Evolutionary conservation across 23 red algal genomes (phyloP), one percentile per base, ranked within the genome.

Genomic region (Pyropia yezoensis): DNA sequence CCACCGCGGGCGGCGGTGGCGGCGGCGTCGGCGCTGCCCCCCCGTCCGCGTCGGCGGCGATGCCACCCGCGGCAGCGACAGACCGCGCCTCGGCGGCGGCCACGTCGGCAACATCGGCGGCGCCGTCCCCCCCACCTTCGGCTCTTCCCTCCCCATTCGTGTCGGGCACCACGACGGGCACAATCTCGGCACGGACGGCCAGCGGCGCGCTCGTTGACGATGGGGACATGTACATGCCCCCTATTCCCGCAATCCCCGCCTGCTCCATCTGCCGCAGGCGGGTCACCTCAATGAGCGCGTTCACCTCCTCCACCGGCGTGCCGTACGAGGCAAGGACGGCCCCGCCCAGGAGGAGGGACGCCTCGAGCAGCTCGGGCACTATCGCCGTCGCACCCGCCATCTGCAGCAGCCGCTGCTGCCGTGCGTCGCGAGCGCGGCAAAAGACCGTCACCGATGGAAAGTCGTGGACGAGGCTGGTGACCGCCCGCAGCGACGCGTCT

Each of bases 341-440:
- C 0, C 94, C 86, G 22, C 94, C 94, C 13, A 98, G 71, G 28
- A 91, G 69, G 4, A 98, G 77, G 7, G 79, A 87, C 25, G 94
- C 78, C 56, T 98, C 94, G 16, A 98, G 75, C 12, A 98, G 73
- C 57, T 98, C 94, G n/a, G 94, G 94, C 13, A 98, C 79, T 32
- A 98, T 91, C 3, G 94, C 94, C 7, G 82, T 91, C 13, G 85
- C 94, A 27, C 94, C 94, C 27, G 94, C 85, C 27, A 89, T 49
- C 58, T 85, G 73, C 54, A 98, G 64, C 39, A 95, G 65, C 74
- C 82, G 87, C 58, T 89, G 94, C 60, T 98, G 85, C 65, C 67
- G 74, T 32, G 63, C 66, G 65, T 98, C 94, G 45, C 81, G 61
- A 16, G 94, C 94, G 19, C 94, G 70, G 33, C 74, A 83, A 55